Base-by-base conservation (phyloP, 1,139 yeast species). In the Sporopachydermia cereana region DNA sequence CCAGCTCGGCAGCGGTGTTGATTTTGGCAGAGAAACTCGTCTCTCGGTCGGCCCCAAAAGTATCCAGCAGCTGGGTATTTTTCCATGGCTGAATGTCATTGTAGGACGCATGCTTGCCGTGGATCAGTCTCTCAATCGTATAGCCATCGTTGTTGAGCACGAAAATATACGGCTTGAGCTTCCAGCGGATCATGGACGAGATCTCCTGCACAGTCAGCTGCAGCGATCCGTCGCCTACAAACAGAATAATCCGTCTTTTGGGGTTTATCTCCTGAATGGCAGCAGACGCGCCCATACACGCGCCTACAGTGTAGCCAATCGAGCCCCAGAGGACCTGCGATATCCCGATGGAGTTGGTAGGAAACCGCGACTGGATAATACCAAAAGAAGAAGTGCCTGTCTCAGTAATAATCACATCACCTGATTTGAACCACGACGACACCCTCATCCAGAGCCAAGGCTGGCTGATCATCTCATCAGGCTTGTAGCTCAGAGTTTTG, bases 341-440 rank as follows among this genome's bases (percentile, higher is more conserved):
- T 53, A 85, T 84, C 58, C 94, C 94, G 52, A 76, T 66, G 42
- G 80, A 72, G 60, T 79, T 68, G 57, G 73, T 67, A 52, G 95
- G 94, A 78, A 82, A 84, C 59, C 76, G 76, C 42, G 91, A 72
- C 60, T 79, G 84, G 54, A 81, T 75, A 53, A 85, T 79, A 67
- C 95, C 95, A 60, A 85, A 84, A 36, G 93, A 85, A 30, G 94
- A 80, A 41, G 95, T 85, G 66, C 95, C 95, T 43, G 95, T 84
- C 64, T 85, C 95, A 48, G 91, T 78, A 55, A 85, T 72, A 54
- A 85, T 75, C 49, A 84, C 72, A 65, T 85, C 95, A 52, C 91
- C 89, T 57, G 79, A 81, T 60, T 74, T 71, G 59, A 85, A 74
- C 81, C 86, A 85, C 43, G 76, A 68, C 36, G 85, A 76, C 44